These are phyloP conservation scores for Saksenaea oblongispora DNA, from an alignment of 371 early-diverging fungal genomes.

Conservation along the genomic window DNA sequence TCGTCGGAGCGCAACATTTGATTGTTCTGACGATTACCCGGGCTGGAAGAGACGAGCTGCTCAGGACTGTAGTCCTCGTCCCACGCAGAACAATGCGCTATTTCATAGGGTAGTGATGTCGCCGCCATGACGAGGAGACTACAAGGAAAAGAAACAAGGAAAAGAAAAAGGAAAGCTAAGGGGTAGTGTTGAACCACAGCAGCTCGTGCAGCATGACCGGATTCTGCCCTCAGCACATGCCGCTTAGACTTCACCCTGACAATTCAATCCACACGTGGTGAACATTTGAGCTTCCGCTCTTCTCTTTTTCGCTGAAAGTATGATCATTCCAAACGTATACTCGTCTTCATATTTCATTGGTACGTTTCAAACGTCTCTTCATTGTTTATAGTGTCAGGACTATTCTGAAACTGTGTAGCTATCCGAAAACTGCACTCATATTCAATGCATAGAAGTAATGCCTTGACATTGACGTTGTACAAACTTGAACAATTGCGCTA, in stretches of 20 bases:
- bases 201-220: constrained; percentile 5
- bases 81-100: constrained; percentile 39
- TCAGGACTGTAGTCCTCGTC: constrained; percentile 45
- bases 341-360: neutral
- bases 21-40: constrained; percentile 22
- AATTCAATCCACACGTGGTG: neutral
- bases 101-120: constrained; percentile 22
- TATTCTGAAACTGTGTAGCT: too few species aligned
- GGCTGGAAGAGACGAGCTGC: constrained; percentile 36
- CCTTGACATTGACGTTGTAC: neutral
- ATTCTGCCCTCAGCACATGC: constrained; percentile 2
- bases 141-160: neutral
- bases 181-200: neutral
- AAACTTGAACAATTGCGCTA: neutral
- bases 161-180: constrained; percentile 11
- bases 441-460: too few species aligned
- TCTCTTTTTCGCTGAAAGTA: neutral
- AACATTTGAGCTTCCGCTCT: neutral
- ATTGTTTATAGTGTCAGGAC: neutral
- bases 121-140: constrained; percentile 17
- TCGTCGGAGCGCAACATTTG: constrained; percentile 4
- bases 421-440: too few species aligned
- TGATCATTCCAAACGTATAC: neutral
- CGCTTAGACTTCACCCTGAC: neutral
- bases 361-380: too few species aligned